Evolutionary conservation across 2,329 filamentous ascomycete genomes (phyloP).

Genomic region (Talaromyces sp.): DNA sequence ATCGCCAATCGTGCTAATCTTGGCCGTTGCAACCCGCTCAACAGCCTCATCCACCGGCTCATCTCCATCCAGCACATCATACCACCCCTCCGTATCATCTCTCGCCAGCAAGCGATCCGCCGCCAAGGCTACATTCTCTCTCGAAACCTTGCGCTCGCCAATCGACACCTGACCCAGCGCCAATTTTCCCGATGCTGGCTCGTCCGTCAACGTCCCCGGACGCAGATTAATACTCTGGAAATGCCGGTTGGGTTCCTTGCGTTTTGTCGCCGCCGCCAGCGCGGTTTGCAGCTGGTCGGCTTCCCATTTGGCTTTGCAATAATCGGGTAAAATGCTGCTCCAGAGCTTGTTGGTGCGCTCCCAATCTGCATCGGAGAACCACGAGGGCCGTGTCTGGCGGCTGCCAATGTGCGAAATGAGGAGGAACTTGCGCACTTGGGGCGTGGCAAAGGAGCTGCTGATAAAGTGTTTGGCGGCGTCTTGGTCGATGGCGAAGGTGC

Average conservation of each 20-base stretch:
- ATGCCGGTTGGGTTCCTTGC: conserved; percentile 12
- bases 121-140: conserved; percentile 49
- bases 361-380: conserved; percentile 49
- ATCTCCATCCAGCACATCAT: conserved; percentile 49
- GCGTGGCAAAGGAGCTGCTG: conserved; percentile 40
- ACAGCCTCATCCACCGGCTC: conserved; percentile 43
- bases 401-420: conserved; percentile 51
- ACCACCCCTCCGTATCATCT: conserved; percentile 47
- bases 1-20: conserved; percentile 44
- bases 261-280: conserved; percentile 30
- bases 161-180: conserved; percentile 44
- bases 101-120: conserved; percentile 45
- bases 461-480: conserved; percentile 53
- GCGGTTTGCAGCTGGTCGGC: conserved; percentile 52
- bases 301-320: conserved; percentile 51
- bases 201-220: conserved; percentile 46
- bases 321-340: conserved; percentile 45
- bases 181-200: conserved; percentile 43
- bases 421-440: conserved; percentile 48
- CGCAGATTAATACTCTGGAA: conserved; percentile 49
- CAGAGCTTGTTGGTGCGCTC: conserved; percentile 41
- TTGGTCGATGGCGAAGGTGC: conserved; percentile 50
- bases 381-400: conserved; percentile 42
- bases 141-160: conserved; percentile 38
- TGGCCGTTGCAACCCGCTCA: conserved; percentile 39